These are phyloP conservation scores for Rhodotorula diobovata DNA, from an alignment of 768 basidiomycete species.

Conservation along the genomic window DNA sequence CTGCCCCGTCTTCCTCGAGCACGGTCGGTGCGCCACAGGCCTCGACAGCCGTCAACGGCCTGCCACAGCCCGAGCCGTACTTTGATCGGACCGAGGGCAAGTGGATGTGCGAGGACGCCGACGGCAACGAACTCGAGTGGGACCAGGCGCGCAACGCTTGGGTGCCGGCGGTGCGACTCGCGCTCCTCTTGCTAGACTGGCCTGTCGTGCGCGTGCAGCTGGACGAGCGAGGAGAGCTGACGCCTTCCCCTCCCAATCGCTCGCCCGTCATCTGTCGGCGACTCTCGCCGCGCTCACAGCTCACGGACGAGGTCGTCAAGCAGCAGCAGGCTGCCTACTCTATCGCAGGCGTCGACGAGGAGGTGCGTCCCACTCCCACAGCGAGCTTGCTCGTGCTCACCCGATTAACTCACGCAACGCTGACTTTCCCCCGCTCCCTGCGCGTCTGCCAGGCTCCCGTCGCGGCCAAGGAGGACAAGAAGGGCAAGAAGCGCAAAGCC, in stretches of 20 bases:
- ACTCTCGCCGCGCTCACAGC: conserved; percentile 51
- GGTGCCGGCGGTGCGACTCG: conserved; percentile 64
- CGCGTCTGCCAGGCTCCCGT: conserved; percentile 42
- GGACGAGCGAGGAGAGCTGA: background rate
- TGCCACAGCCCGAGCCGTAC: conserved; percentile 48
- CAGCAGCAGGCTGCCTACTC: conserved; percentile 95
- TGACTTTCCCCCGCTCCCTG: too few relatives aligned
- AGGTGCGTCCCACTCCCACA: background rate
- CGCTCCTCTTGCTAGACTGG: background rate
- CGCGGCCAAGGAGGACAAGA: conserved; percentile 59
- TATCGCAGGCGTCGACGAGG: conserved; percentile 91
- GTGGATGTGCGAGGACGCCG: conserved; percentile 85
- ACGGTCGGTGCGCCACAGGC: too few relatives aligned
- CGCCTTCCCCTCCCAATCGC: background rate
- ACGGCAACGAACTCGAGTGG: conserved; percentile 87
- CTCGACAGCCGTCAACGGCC: too few relatives aligned
- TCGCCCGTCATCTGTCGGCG: background rate
- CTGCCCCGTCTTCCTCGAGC: background rate
- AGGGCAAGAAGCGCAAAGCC: conserved; percentile 54
- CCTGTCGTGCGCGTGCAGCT: too few relatives aligned
- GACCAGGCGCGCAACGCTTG: conserved; percentile 69
- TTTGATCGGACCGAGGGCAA: conserved; percentile 68
- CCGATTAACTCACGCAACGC: background rate
- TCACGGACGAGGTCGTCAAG: conserved; percentile 78
- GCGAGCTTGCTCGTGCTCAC: background rate